These are phyloP conservation scores for Suillus subluteus DNA, from an alignment of 768 basidiomycete species.

Conservation along the genomic window DNA sequence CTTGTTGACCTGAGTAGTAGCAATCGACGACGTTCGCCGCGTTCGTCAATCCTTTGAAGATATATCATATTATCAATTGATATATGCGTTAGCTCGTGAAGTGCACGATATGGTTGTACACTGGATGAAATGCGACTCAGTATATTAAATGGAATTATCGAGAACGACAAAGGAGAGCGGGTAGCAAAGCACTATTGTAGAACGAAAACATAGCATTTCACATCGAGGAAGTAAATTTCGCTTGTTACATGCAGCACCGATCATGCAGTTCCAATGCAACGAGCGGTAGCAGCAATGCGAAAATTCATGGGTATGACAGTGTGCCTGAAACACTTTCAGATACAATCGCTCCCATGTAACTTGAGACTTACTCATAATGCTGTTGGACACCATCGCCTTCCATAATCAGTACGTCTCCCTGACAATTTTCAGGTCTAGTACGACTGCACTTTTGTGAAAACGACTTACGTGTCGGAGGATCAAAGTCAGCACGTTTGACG, in stretches of 20 bases:
- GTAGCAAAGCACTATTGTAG: not conserved
- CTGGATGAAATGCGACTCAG: not conserved
- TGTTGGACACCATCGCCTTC: conserved; percentile 69
- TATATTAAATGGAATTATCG: not conserved
- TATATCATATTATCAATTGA: not conserved
- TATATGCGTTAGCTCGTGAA: not conserved
- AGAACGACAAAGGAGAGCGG: not conserved
- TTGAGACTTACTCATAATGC: conserved; percentile 63
- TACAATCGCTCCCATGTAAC: conserved; percentile 11
- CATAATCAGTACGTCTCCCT: conserved; percentile 85
- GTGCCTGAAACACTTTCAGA: conserved; percentile 50
- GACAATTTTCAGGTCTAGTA: conserved; percentile 14
- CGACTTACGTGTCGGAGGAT: conserved; percentile 65
- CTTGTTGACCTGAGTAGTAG: not conserved
- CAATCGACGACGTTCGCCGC: not conserved
- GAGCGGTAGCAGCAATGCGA: conserved; percentile 80
- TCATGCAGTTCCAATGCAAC: conserved; percentile 52
- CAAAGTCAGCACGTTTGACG: conserved; percentile 50
- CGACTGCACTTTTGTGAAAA: conserved; percentile 1
- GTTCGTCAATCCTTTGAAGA: not conserved
- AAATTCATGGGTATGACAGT: conserved; percentile 76
- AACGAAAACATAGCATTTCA: not conserved
- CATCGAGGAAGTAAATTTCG: not conserved
- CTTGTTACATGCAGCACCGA: not conserved
- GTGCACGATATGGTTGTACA: not conserved